Evolutionary conservation across 23 red algal species (phyloP).

Genomic region (Agarophyton chilense): DNA sequence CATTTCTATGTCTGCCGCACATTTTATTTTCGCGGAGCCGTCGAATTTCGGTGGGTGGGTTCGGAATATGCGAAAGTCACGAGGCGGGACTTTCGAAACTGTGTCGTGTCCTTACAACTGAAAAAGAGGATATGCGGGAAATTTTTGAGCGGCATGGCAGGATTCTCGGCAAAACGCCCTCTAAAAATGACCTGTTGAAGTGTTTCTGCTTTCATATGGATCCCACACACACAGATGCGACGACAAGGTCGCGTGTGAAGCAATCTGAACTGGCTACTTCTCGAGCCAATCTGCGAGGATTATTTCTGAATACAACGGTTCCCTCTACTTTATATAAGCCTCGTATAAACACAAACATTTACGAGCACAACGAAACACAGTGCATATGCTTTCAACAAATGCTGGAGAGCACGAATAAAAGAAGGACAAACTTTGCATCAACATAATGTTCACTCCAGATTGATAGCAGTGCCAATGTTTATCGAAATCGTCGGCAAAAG

Average conservation of each 20-base stretch:
- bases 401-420: constrained; percentile 1
- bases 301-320: too few relatives aligned
- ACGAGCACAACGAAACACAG: background rate
- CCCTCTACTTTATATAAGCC: background rate
- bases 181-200: too few relatives aligned
- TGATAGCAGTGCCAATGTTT: background rate
- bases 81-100: too few relatives aligned
- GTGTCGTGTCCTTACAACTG: too few relatives aligned
- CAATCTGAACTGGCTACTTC: too few relatives aligned
- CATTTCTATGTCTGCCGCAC: constrained; percentile 12
- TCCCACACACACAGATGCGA: too few relatives aligned
- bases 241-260: too few relatives aligned
- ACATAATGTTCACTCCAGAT: background rate
- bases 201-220: too few relatives aligned
- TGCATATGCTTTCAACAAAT: background rate
- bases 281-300: too few relatives aligned
- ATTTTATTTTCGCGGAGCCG: constrained; percentile 16
- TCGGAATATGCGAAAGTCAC: background rate
- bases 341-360: constrained; percentile 15
- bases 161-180: too few relatives aligned
- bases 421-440: background rate
- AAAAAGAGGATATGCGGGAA: too few relatives aligned
- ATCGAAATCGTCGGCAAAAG: background rate
- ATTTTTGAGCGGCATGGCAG: too few relatives aligned
- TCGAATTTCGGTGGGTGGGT: constrained; percentile 49